A percentile compares a stretch with the other conserved stretches of the same genome.
Conservation (phyloP, 768 basidiomycete species). For the Gyrodon lividus region DNA sequence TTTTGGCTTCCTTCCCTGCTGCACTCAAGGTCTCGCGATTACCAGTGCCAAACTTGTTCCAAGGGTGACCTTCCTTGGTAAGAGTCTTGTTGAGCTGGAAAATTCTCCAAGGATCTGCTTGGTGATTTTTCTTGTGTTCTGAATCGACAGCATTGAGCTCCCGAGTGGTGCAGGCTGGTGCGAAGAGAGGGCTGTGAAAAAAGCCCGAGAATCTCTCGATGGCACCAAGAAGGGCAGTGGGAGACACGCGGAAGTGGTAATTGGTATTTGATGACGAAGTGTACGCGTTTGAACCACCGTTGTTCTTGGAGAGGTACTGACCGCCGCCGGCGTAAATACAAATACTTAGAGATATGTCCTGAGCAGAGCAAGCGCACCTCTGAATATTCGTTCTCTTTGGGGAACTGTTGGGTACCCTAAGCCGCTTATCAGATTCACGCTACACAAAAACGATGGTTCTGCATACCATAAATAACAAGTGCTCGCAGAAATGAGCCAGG, state of each 20-base stretch:
- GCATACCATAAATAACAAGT: conserved; percentile 91
- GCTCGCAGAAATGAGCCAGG: conserved; percentile 94
- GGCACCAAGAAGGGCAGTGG: conserved; percentile 61
- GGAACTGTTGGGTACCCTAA: conserved; percentile 81
- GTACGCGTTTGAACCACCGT: conserved; percentile 90
- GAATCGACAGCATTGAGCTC: conserved; percentile 97
- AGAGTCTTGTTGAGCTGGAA: conserved; percentile 93
- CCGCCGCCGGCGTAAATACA: neutral
- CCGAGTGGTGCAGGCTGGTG: conserved; percentile 78
- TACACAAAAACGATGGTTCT: neutral
- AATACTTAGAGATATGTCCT: neutral
- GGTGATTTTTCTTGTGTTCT: conserved; percentile 95
- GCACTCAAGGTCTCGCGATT: conserved; percentile 70
- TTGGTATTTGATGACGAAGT: conserved; percentile 92
- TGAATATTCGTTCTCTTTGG: conserved; percentile 92
- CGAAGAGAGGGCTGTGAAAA: conserved; percentile 91
- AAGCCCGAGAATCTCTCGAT: conserved; percentile 80
- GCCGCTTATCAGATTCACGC: neutral
- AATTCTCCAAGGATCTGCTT: conserved; percentile 88
- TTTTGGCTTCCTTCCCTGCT: conserved; percentile 57
- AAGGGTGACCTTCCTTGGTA: conserved; percentile 74
- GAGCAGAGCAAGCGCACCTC: conserved; percentile 47
- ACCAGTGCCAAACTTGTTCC: conserved; percentile 91
- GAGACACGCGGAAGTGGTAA: conserved; percentile 75
- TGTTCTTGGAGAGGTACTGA: conserved; percentile 76